Evolutionary conservation across 805 yeast genomes (phyloP).

Genomic region (Tetrapisispora nanseiensis): DNA sequence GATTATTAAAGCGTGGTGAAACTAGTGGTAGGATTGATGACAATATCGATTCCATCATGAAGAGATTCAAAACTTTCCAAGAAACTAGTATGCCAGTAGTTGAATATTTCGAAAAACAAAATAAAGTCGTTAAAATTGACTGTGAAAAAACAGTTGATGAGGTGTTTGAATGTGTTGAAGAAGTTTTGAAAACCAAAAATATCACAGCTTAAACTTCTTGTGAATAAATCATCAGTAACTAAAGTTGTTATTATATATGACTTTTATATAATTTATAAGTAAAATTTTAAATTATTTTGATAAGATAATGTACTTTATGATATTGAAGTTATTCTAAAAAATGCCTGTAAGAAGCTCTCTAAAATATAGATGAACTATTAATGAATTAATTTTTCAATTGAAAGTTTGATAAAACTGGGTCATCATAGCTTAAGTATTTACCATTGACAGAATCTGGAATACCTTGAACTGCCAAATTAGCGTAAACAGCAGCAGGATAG

Average conservation of each 20-base stretch:
- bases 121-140: slow-evolving; percentile 63
- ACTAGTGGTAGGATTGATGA: slow-evolving; percentile 93
- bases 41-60: slow-evolving; percentile 79
- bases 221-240: too few species aligned
- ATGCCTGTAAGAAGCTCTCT: too few species aligned
- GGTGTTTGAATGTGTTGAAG: slow-evolving; percentile 61
- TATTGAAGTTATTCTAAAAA: too few species aligned
- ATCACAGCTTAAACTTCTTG: too few species aligned
- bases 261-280: neutral
- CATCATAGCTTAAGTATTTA: slow-evolving; percentile 52
- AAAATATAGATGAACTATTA: neutral
- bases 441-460: slow-evolving; percentile 55
- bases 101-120: slow-evolving; percentile 63
- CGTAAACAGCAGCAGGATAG: slow-evolving; percentile 64
- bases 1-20: slow-evolving; percentile 84
- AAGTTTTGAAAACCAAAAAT: slow-evolving; percentile 10
- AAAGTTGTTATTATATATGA: neutral
- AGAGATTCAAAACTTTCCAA: slow-evolving; percentile 76
- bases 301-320: too few species aligned
- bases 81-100: slow-evolving; percentile 94
- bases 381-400: neutral
- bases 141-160: slow-evolving; percentile 76
- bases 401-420: slow-evolving; percentile 14
- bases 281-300: too few species aligned
- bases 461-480: slow-evolving; percentile 54